Percentiles rank a stretch among this genome's conserved stretches.
phyloP scores from a whole-genome alignment of 352 stramenopile species.

The Saprolegnia parasitica region DNA sequence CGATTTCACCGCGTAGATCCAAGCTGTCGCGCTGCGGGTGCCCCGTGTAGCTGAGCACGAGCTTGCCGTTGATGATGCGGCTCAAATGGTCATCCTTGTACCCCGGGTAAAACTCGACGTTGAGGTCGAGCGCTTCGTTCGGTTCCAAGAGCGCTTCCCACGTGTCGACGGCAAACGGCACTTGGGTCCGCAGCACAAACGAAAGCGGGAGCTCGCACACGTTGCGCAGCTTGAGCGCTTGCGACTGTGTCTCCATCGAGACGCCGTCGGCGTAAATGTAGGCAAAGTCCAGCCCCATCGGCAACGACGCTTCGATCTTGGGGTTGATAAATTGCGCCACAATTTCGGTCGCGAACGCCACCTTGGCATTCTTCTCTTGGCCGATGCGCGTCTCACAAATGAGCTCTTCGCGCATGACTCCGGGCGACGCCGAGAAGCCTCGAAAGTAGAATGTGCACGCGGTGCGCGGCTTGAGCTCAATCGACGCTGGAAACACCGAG shows the following conservation, averaged over 20 bases:
- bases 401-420: slow-evolving; percentile 74
- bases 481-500: slow-evolving; percentile 85
- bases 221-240: slow-evolving; percentile 85
- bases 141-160: slow-evolving; percentile 86
- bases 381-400: slow-evolving; percentile 89
- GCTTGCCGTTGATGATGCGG: slow-evolving; percentile 79
- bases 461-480: slow-evolving; percentile 91
- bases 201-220: slow-evolving; percentile 81
- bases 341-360: slow-evolving; percentile 87
- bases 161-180: slow-evolving; percentile 89
- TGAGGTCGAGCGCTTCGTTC: slow-evolving; percentile 66
- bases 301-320: slow-evolving; percentile 66
- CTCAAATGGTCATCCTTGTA: slow-evolving; percentile 89
- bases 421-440: slow-evolving; percentile 59
- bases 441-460: slow-evolving; percentile 92
- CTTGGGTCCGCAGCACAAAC: slow-evolving; percentile 86
- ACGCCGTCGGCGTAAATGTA: slow-evolving; percentile 82
- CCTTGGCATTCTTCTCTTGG: slow-evolving; percentile 87
- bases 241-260: slow-evolving; percentile 55
- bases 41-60: slow-evolving; percentile 77
- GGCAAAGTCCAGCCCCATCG: slow-evolving; percentile 65
- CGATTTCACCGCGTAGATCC: slow-evolving; percentile 87
- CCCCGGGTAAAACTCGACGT: slow-evolving; percentile 91
- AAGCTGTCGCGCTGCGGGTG: slow-evolving; percentile 90
- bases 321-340: slow-evolving; percentile 88